Evolutionary conservation across 345 rosid genomes (phyloP).

Genomic region (Pugionium cornutum): DNA sequence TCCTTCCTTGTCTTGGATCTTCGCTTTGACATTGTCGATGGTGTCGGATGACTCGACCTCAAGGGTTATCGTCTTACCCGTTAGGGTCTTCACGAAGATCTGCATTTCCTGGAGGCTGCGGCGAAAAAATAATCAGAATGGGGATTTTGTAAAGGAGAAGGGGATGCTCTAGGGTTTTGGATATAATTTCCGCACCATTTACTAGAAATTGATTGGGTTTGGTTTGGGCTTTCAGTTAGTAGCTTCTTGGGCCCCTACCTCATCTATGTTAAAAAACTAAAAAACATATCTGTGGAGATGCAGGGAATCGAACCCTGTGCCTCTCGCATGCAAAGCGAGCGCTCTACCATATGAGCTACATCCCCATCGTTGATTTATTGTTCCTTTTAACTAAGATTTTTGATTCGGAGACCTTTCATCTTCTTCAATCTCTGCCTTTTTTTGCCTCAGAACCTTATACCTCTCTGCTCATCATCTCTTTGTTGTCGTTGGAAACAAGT

Average conservation of each 20-base stretch:
- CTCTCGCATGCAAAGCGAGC: conserved; percentile 98
- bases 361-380: too few species aligned
- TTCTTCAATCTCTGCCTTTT: too few species aligned
- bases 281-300: conserved; percentile 51
- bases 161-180: conserved; percentile 32
- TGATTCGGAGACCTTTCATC: too few species aligned
- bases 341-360: conserved; percentile 99
- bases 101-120: conserved; percentile 48
- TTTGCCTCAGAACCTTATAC: conserved; percentile 37
- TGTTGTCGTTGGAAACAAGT: background rate
- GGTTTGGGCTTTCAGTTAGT: background rate
- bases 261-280: too few species aligned
- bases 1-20: conserved; percentile 45
- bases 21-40: conserved; percentile 45
- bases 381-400: too few species aligned
- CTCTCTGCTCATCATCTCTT: conserved; percentile 21
- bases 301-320: conserved; percentile 90
- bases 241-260: background rate
- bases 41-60: conserved; percentile 50
- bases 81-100: conserved; percentile 79
- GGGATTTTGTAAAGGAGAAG: background rate
- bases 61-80: conserved; percentile 73
- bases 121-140: background rate
- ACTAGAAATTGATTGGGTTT: background rate
- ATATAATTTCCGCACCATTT: background rate